Evolutionary conservation across 2,329 filamentous ascomycete species (phyloP).

Genomic region (Thelonectria blattea): DNA sequence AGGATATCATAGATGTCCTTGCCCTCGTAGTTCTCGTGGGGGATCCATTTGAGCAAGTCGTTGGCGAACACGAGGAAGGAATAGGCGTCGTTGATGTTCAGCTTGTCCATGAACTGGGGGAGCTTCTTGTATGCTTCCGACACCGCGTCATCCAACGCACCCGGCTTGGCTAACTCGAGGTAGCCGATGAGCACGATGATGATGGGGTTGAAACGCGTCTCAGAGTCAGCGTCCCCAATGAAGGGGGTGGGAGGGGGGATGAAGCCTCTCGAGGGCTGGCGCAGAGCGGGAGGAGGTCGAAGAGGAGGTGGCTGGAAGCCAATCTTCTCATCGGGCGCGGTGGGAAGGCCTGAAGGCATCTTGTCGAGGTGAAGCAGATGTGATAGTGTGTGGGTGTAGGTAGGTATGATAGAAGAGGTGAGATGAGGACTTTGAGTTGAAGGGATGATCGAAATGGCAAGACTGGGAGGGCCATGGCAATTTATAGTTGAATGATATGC

Average conservation of each 20-base stretch:
- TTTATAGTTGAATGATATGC: slow-evolving; percentile 12
- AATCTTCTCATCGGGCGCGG: slow-evolving; percentile 29
- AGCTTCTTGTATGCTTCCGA: slow-evolving; percentile 22
- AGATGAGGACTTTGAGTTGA: background rate
- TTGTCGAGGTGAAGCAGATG: background rate
- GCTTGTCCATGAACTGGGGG: slow-evolving; percentile 31
- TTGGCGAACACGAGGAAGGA: slow-evolving; percentile 38
- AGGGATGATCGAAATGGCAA: background rate
- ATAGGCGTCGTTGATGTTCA: slow-evolving; percentile 27
- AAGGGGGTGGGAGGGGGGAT: slow-evolving; percentile 9
- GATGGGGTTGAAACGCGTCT: slow-evolving; percentile 30
- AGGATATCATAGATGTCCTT: slow-evolving; percentile 46
- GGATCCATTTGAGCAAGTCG: slow-evolving; percentile 45
- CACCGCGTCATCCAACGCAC: slow-evolving; percentile 25
- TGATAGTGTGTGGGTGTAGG: background rate
- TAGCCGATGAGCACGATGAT: slow-evolving; percentile 32
- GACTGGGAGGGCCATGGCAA: background rate
- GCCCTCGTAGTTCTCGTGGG: slow-evolving; percentile 42
- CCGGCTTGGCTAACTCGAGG: slow-evolving; percentile 16
- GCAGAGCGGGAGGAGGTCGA: slow-evolving; percentile 8
- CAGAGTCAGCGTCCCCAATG: slow-evolving; percentile 10
- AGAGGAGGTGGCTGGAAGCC: slow-evolving; percentile 31
- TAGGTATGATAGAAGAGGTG: background rate
- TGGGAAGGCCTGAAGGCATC: slow-evolving; percentile 34
- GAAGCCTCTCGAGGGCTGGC: background rate